A percentile compares a stretch with the other conserved stretches of the same genome.
phyloP scores from a whole-genome alignment of 495 filamentous ascomycete species.

The Daldinia bambusicola region DNA sequence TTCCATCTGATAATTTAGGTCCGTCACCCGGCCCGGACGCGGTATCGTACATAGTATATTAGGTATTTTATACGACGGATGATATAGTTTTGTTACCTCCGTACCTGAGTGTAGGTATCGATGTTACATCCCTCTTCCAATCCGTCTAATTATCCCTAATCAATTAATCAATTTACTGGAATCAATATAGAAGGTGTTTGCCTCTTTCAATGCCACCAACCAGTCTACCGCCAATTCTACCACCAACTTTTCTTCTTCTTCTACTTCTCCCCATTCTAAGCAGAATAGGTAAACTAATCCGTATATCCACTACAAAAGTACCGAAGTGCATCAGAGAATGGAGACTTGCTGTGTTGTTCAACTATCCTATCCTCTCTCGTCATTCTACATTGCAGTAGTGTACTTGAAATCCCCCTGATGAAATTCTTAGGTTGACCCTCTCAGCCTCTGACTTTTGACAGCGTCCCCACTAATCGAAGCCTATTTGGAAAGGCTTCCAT shows the following conservation, averaged over 20 bases:
- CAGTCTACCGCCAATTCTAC: too few relatives aligned
- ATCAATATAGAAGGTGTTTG: conserved; percentile 12
- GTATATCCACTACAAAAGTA: background rate
- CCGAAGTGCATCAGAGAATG: conserved; percentile 26
- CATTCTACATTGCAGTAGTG: conserved; percentile 27
- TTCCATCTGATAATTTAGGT: conserved; percentile 28
- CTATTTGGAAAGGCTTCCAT: conserved; percentile 28
- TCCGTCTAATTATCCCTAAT: background rate
- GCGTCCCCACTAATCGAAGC: conserved; percentile 18
- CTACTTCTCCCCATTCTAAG: background rate
- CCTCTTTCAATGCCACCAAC: conserved; percentile 2
- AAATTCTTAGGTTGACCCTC: conserved; percentile 20
- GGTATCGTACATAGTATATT: background rate
- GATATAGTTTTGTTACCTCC: too few relatives aligned
- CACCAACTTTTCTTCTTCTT: too few relatives aligned
- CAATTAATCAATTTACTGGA: conserved; percentile 28
- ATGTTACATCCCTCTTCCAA: conserved; percentile 24
- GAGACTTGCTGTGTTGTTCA: conserved; percentile 15
- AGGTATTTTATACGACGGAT: too few relatives aligned
- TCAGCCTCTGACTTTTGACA: conserved; percentile 28
- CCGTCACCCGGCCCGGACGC: conserved; percentile 23
- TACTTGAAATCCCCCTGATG: conserved; percentile 30
- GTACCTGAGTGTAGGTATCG: too few relatives aligned
- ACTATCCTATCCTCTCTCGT: conserved; percentile 23
- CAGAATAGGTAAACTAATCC: background rate